Evolutionary conservation across 768 basidiomycete species (phyloP).

Genomic region (Lactarius pseudohatsudake): DNA sequence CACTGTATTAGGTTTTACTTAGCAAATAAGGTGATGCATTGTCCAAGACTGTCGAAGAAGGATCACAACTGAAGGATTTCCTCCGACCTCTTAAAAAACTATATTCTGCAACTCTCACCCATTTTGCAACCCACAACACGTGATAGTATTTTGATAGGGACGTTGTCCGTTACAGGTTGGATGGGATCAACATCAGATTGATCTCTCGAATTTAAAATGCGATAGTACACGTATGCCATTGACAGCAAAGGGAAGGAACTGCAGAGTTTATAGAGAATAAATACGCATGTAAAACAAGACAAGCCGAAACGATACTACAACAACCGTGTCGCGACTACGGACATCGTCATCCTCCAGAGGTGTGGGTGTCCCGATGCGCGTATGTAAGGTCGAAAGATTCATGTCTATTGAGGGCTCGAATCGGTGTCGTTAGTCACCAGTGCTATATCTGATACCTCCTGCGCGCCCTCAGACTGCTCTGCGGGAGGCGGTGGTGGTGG

Average conservation of each 20-base stretch:
- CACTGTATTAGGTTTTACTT: too few relatives aligned
- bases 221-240: neutral
- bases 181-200: neutral
- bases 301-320: neutral
- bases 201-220: neutral
- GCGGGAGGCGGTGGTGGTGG: neutral
- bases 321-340: neutral
- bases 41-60: too few relatives aligned
- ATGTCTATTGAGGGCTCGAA: neutral
- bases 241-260: neutral
- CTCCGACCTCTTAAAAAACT: too few relatives aligned
- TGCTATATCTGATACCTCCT: neutral
- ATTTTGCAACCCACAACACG: too few relatives aligned
- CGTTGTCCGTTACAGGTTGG: neutral
- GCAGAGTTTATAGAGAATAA: neutral
- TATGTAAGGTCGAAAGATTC: too few relatives aligned
- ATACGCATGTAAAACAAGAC: neutral
- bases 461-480: neutral
- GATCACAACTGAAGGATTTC: too few relatives aligned
- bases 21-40: too few relatives aligned
- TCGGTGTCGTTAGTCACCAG: neutral
- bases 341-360: neutral
- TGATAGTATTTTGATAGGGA: too few relatives aligned
- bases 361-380: neutral
- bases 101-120: too few relatives aligned